A percentile compares a stretch with the other conserved stretches of the same genome.
Evolutionary conservation across 768 basidiomycete genomes (phyloP).

Genomic region (Hypholoma fasciculare): DNA sequence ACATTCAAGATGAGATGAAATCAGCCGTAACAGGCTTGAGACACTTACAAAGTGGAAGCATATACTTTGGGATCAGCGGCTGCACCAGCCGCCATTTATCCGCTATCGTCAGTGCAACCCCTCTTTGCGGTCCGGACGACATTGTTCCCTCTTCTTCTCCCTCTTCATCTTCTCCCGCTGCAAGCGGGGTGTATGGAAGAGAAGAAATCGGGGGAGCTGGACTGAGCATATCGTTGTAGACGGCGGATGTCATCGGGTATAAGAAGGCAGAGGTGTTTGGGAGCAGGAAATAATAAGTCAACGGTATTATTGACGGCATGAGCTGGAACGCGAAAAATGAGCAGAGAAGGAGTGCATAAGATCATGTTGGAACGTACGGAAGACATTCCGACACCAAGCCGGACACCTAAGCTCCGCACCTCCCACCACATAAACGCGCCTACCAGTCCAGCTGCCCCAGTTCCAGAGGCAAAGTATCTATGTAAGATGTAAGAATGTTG

Average conservation of each 20-base stretch:
- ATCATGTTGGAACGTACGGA: slow-evolving; percentile 51
- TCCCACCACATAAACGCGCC: slow-evolving; percentile 97
- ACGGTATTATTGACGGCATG: slow-evolving; percentile 78
- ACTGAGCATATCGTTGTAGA: slow-evolving; percentile 37
- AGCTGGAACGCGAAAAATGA: slow-evolving; percentile 44
- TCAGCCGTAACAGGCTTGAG: neutral
- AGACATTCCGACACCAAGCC: slow-evolving; percentile 79
- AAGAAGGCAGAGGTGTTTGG: slow-evolving; percentile 59
- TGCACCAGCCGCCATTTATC: slow-evolving; percentile 85
- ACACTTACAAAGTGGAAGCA: slow-evolving; percentile 88
- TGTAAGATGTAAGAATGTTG: neutral
- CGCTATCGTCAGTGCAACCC: slow-evolving; percentile 52
- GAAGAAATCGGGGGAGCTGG: slow-evolving; percentile 27
- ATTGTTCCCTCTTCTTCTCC: slow-evolving; percentile 42
- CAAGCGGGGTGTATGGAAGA: slow-evolving; percentile 46
- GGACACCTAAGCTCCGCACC: slow-evolving; percentile 81
- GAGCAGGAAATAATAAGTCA: slow-evolving; percentile 76
- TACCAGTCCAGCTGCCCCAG: slow-evolving; percentile 90
- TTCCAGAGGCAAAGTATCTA: slow-evolving; percentile 92
- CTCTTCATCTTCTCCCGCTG: slow-evolving; percentile 37
- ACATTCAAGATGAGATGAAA: neutral
- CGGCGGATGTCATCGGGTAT: slow-evolving; percentile 32
- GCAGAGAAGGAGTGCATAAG: neutral
- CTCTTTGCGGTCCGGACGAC: slow-evolving; percentile 37
- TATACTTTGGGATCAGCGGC: slow-evolving; percentile 80